Conservation (phyloP, 495 filamentous ascomycete genomes). For the Antarctomyces pellizariae region DNA sequence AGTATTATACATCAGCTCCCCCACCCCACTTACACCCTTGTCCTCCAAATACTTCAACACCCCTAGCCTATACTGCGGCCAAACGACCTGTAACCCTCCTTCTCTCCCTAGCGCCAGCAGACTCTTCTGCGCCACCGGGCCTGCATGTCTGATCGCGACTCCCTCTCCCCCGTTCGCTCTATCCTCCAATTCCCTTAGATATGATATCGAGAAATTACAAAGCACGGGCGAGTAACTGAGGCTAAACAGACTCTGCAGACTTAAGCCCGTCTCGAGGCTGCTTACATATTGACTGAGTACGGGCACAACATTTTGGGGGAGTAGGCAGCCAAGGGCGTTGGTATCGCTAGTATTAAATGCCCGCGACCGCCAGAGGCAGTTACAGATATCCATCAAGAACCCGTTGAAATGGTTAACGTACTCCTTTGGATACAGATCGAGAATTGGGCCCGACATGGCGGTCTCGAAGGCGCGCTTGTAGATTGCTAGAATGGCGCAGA, state of each 20-base stretch:
- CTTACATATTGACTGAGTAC: constrained; percentile 23
- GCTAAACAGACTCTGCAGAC: constrained; percentile 36
- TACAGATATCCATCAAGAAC: constrained; percentile 76
- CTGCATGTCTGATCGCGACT: constrained; percentile 33
- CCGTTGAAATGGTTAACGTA: constrained; percentile 58
- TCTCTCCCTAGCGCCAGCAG: constrained; percentile 36
- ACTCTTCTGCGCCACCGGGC: constrained; percentile 50
- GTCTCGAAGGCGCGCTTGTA: constrained; percentile 60
- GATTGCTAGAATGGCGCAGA: constrained; percentile 38
- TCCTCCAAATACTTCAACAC: constrained; percentile 48
- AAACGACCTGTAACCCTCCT: constrained; percentile 45
- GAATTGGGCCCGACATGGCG: constrained; percentile 22
- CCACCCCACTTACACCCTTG: constrained; percentile 39
- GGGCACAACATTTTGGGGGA: constrained; percentile 23
- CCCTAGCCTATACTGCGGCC: constrained; percentile 52
- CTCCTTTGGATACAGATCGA: constrained; percentile 20
- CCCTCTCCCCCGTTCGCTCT: constrained; percentile 19
- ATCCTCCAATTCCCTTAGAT: constrained; percentile 44
- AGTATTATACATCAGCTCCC: constrained; percentile 57
- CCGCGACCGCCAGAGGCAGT: constrained; percentile 59
- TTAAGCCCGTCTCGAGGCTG: constrained; percentile 18
- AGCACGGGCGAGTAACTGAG: constrained; percentile 45
- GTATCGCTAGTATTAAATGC: constrained; percentile 43
- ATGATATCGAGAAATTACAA: constrained; percentile 39
- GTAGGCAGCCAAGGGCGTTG: constrained; percentile 51